phyloP scores from a whole-genome alignment of 768 basidiomycete species.

The Rhodotorula toruloides region DNA sequence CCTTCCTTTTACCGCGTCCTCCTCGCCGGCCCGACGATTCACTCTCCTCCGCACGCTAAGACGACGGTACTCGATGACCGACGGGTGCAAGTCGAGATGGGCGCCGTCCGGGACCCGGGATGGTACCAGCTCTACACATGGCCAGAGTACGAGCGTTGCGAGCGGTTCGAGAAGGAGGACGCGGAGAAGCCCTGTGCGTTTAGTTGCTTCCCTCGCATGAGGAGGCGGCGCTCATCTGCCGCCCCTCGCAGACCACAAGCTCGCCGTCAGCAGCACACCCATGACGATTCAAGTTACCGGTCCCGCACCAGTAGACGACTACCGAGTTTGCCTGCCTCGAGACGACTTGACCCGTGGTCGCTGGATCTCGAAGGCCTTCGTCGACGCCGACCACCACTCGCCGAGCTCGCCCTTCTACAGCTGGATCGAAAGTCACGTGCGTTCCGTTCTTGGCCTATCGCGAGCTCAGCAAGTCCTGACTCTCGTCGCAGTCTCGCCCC shows the following conservation, averaged over 20 bases:
- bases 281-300: not conserved
- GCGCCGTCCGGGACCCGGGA: constrained; percentile 8
- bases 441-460: not conserved
- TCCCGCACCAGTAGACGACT: not conserved
- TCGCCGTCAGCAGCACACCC: constrained; percentile 15
- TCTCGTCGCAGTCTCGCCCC: too few relatives aligned
- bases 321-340: not conserved
- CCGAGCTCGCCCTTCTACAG: constrained; percentile 1
- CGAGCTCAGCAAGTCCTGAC: not conserved
- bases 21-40: constrained; percentile 15
- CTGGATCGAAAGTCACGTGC: constrained; percentile 21
- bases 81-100: constrained; percentile 2
- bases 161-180: constrained; percentile 9
- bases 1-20: constrained; percentile 14
- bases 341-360: constrained; percentile 13
- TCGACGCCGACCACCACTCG: constrained; percentile 6
- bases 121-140: constrained; percentile 13
- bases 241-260: constrained; percentile 3
- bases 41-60: not conserved
- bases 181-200: constrained; percentile 8
- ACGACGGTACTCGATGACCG: not conserved
- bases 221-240: not conserved
- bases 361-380: constrained; percentile 15
- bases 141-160: constrained; percentile 22
- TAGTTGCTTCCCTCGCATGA: not conserved